A percentile compares a stretch with the other conserved stretches of the same genome.
These are phyloP conservation scores for Diaporthe ampelina DNA, from an alignment of 2,329 filamentous ascomycete genomes.

Conservation along the genomic window DNA sequence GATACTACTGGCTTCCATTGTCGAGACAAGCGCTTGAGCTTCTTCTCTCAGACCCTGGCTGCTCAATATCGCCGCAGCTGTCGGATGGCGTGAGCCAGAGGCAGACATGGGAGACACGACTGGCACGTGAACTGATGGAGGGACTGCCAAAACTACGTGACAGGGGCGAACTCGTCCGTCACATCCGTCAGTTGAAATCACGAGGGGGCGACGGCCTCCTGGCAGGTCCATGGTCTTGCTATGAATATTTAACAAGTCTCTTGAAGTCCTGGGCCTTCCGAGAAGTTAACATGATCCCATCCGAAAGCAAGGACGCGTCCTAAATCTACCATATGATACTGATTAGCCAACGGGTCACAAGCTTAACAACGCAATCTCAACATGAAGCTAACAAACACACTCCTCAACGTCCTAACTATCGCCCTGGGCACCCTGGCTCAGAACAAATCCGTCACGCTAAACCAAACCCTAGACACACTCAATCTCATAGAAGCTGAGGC, in stretches of 20 bases:
- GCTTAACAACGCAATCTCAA: neutral
- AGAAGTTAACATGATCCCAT: neutral
- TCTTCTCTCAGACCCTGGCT: neutral
- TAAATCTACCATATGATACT: neutral
- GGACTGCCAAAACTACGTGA: neutral
- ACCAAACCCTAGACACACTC: neutral
- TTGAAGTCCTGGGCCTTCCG: neutral
- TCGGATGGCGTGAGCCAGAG: neutral
- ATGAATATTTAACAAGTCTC: neutral
- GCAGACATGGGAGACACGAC: neutral
- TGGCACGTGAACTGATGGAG: neutral
- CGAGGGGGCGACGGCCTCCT: neutral
- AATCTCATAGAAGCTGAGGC: neutral
- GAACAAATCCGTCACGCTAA: neutral
- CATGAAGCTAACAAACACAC: slow-evolving; percentile 14
- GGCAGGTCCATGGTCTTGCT: neutral
- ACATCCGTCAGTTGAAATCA: neutral
- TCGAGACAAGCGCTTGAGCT: neutral
- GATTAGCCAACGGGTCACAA: neutral
- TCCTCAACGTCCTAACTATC: neutral
- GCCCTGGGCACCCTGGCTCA: neutral
- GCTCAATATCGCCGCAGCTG: neutral
- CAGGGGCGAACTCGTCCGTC: neutral
- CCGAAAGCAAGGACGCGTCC: neutral
- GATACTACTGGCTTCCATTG: neutral